Base-by-base conservation (phyloP, 306 rosid species). In the Leucaena leucocephala region DNA sequence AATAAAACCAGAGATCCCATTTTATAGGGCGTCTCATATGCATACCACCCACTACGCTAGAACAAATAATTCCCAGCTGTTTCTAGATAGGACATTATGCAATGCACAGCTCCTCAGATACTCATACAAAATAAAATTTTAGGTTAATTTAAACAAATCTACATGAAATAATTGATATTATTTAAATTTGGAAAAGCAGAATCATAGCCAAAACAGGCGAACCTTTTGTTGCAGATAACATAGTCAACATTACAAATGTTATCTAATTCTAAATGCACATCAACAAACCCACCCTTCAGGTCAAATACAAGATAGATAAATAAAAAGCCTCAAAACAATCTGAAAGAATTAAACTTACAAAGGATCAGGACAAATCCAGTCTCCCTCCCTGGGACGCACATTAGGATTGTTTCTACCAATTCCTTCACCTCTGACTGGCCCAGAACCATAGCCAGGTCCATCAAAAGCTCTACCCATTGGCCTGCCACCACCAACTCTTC, bases 331-430 rank as follows among this genome's bases (percentile, higher is more conserved):
- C 38, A 54, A 64, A 66, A 65, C 27, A 59, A 82, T 52, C 8
- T 21, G 76, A 72, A 78, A 85, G 74, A 55, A 38, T 21, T 33
- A 83, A 35, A 81, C 97, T 88, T 83, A 95, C 98, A 72, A 2
- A 48, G 91, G 88, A 85, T 94, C 97, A 5, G 92, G 67, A 80
- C 98, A 95, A 77, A 86, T 22, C 98, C 98, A 95, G 76, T 95
- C 98, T 72, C 97, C 98, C 16, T 90, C 92, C 84, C 98, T 87
- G 70, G 97, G 98, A 40, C 91, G 96, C 75, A 95, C 97, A 82
- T 91, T 95, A 44, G 97, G 95, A 83, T 95, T 91, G 78, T 90
- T 92, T 84, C 94, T 92, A 63, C 85, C 71, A 46, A 68, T 49
- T 59, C 88, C 91, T 71, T 92, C 98, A 54, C 95, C 90, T 87